These are phyloP conservation scores for Candida michaelii DNA, from an alignment of 805 yeast species.

Conservation along the genomic window DNA sequence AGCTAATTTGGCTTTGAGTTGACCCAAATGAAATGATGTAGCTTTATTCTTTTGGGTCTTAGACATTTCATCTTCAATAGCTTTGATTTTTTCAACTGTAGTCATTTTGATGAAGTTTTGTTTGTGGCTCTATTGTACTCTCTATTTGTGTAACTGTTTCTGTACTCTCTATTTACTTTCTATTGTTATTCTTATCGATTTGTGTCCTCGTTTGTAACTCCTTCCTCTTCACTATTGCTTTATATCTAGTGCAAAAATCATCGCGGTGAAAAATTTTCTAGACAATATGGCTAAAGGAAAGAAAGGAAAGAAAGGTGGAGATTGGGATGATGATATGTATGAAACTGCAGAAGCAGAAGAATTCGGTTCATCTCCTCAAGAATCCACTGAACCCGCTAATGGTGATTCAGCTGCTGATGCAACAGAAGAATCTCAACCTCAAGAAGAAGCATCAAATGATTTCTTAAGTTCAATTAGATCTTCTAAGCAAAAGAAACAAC, in stretches of 20 bases:
- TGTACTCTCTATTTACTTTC: background rate
- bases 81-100: constrained; percentile 63
- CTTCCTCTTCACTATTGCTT: background rate
- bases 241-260: background rate
- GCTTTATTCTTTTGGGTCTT: constrained; percentile 97
- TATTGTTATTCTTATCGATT: too few species aligned
- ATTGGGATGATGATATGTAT: constrained; percentile 71
- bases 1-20: constrained; percentile 93
- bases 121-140: background rate
- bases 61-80: constrained; percentile 97
- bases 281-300: constrained; percentile 52
- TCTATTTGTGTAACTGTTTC: background rate
- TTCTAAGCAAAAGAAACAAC: constrained; percentile 72
- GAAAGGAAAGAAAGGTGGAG: constrained; percentile 61
- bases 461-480: constrained; percentile 81
- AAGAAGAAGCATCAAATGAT: constrained; percentile 40
- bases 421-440: constrained; percentile 22
- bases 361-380: constrained; percentile 46
- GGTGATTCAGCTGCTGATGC: constrained; percentile 23
- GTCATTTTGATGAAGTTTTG: constrained; percentile 28
- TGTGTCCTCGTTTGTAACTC: background rate
- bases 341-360: constrained; percentile 4
- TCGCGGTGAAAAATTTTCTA: constrained; percentile 12
- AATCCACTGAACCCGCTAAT: constrained; percentile 13
- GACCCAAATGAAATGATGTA: constrained; percentile 96